Evolutionary conservation across 352 stramenopile species (phyloP).

Genomic region (Pythium phragmiticola): DNA sequence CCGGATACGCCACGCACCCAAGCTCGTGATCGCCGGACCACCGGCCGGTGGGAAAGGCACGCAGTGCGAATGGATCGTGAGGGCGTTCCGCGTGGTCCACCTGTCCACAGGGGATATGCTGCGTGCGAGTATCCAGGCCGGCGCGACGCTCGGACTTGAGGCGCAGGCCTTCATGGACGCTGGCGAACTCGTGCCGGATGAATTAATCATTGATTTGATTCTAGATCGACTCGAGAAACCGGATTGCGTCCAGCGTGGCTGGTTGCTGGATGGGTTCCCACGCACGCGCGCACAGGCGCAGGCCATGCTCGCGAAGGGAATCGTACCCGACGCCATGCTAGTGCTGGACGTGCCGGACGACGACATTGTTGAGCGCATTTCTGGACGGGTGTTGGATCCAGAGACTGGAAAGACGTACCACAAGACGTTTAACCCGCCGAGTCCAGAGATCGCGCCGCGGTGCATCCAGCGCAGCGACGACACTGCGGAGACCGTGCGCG

Average conservation of each 20-base stretch:
- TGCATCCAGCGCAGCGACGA: constrained; percentile 80
- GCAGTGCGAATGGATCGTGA: constrained; percentile 93
- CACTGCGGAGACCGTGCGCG: constrained; percentile 87
- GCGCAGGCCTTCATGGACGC: constrained; percentile 93
- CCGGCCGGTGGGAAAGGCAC: constrained; percentile 95
- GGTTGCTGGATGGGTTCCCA: constrained; percentile 96
- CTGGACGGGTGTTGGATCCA: constrained; percentile 89
- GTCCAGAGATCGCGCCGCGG: constrained; percentile 59
- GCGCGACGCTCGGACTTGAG: constrained; percentile 55
- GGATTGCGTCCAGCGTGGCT: constrained; percentile 73
- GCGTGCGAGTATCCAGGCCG: constrained; percentile 79
- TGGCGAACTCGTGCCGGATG: constrained; percentile 92
- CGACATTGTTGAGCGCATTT: constrained; percentile 93
- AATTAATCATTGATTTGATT: constrained; percentile 94
- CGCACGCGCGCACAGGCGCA: constrained; percentile 84
- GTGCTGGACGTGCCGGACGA: constrained; percentile 94
- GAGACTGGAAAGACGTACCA: constrained; percentile 93
- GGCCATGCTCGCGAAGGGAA: constrained; percentile 52
- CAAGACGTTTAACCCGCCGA: constrained; percentile 80
- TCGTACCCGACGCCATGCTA: constrained; percentile 92
- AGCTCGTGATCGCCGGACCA: constrained; percentile 90
- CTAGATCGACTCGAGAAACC: constrained; percentile 72
- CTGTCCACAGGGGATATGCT: constrained; percentile 96
- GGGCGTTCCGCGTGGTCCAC: constrained; percentile 91
- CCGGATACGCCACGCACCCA: constrained; percentile 43